Conservation (phyloP, 331 rosid species). For the Telfairia occidentalis region DNA sequence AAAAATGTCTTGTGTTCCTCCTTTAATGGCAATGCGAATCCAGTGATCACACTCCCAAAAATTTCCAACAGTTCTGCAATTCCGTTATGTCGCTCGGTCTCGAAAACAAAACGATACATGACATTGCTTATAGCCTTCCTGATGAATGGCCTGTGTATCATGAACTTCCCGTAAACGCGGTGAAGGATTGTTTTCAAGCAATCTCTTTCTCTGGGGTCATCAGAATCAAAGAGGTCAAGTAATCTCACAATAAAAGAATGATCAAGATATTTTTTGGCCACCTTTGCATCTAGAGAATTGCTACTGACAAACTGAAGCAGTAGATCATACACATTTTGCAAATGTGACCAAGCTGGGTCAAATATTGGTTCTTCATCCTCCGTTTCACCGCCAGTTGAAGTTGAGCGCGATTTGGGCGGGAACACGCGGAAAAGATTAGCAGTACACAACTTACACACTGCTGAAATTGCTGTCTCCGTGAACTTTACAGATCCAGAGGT, state of each 20-base stretch:
- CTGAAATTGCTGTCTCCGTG: constrained; percentile 68
- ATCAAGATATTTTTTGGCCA: constrained; percentile 68
- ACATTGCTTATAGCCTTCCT: constrained; percentile 81
- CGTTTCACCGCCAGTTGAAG: constrained; percentile 54
- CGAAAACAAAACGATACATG: constrained; percentile 74
- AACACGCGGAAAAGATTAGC: constrained; percentile 78
- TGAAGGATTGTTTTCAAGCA: constrained; percentile 91
- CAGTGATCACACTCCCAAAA: constrained; percentile 89
- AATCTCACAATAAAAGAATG: constrained; percentile 68
- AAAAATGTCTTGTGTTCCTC: constrained; percentile 88
- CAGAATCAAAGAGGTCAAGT: constrained; percentile 93
- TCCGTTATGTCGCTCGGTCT: constrained; percentile 86
- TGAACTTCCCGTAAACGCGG: constrained; percentile 87
- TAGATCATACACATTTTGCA: constrained; percentile 85
- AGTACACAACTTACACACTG: constrained; percentile 83
- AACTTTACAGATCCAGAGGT: constrained; percentile 87
- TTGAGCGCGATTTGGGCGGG: constrained; percentile 80
- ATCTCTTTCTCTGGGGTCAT: constrained; percentile 98
- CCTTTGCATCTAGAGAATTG: constrained; percentile 65
- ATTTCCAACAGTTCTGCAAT: constrained; percentile 94
- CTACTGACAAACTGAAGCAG: constrained; percentile 70
- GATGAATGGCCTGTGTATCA: constrained; percentile 87
- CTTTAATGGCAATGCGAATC: constrained; percentile 91
- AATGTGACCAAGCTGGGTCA: constrained; percentile 92
- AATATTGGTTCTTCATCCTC: constrained; percentile 93